These are phyloP conservation scores for Heliamphora exappendiculata DNA, from an alignment of 148 eudicot species.

Conservation along the genomic window DNA sequence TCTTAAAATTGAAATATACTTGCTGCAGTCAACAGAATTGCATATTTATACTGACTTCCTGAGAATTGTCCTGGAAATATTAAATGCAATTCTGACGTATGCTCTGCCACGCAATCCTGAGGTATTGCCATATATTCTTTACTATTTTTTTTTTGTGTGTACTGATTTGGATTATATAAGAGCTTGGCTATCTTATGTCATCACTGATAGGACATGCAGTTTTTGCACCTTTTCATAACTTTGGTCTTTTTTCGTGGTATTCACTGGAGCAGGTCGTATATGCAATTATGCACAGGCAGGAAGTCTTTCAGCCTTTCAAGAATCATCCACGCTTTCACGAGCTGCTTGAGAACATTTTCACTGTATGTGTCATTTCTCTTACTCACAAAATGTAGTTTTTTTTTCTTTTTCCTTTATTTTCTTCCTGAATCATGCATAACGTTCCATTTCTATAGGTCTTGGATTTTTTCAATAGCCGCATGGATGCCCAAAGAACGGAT, in stretches of 20 bases:
- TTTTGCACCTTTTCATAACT: background rate
- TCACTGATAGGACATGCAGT: background rate
- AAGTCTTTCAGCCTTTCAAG: slow-evolving; percentile 85
- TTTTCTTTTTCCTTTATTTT: background rate
- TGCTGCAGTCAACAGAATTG: slow-evolving; percentile 73
- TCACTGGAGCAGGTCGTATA: slow-evolving; percentile 67
- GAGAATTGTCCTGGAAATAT: slow-evolving; percentile 81
- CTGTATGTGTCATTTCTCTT: slow-evolving; percentile 37
- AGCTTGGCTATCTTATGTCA: background rate
- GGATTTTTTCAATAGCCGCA: slow-evolving; percentile 83
- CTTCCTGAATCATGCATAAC: background rate
- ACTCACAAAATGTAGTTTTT: background rate
- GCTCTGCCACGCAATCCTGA: slow-evolving; percentile 94
- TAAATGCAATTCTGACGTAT: slow-evolving; percentile 81
- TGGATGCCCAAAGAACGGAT: slow-evolving; percentile 70
- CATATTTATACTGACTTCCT: slow-evolving; percentile 89
- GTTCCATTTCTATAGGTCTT: slow-evolving; percentile 45
- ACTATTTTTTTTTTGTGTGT: background rate
- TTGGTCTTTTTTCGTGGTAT: slow-evolving; percentile 1
- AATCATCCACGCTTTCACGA: slow-evolving; percentile 84
- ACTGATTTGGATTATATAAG: slow-evolving; percentile 2
- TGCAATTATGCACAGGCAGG: slow-evolving; percentile 95
- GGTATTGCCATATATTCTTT: slow-evolving; percentile 34
- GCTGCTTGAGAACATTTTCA: slow-evolving; percentile 87
- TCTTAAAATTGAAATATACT: background rate